These are phyloP conservation scores for Alternaria infectoria DNA, from an alignment of 2,329 filamentous ascomycete species.

Conservation along the genomic window DNA sequence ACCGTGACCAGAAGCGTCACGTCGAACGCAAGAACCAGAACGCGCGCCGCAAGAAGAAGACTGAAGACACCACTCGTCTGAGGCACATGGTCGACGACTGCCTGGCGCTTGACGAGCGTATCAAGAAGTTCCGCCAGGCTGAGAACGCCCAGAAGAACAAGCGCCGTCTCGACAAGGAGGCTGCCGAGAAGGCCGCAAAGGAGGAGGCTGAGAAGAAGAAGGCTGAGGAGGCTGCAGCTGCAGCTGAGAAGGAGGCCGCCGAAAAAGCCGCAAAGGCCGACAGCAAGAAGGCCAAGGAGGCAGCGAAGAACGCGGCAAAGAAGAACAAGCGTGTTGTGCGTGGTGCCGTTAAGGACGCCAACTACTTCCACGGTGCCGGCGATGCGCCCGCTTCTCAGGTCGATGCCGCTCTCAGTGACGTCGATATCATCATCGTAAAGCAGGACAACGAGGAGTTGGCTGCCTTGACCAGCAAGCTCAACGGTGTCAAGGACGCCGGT, in stretches of 20 bases:
- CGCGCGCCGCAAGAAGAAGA: constrained; percentile 99
- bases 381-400: constrained; percentile 80
- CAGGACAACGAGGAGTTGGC: constrained; percentile 92
- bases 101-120: constrained; percentile 85
- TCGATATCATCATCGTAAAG: constrained; percentile 86
- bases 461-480: constrained; percentile 78
- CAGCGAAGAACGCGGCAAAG: constrained; percentile 98
- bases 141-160: constrained; percentile 96
- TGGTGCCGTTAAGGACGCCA: constrained; percentile 92
- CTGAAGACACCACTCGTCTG: constrained; percentile 90
- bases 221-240: constrained; percentile 79
- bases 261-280: constrained; percentile 85
- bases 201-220: constrained; percentile 86
- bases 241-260: constrained; percentile 82
- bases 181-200: constrained; percentile 82
- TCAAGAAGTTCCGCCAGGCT: constrained; percentile 94
- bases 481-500: constrained; percentile 74
- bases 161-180: constrained; percentile 88
- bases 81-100: constrained; percentile 88
- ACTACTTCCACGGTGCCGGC: constrained; percentile 79
- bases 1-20: constrained; percentile 98
- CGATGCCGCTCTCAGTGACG: constrained; percentile 81
- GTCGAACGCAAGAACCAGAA: constrained; percentile 98
- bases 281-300: constrained; percentile 96
- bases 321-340: constrained; percentile 99